A percentile compares a stretch with the other conserved stretches of the same genome.
Evolutionary conservation across 129 eudicot species (phyloP).

Genomic region (Tagetes patula): DNA sequence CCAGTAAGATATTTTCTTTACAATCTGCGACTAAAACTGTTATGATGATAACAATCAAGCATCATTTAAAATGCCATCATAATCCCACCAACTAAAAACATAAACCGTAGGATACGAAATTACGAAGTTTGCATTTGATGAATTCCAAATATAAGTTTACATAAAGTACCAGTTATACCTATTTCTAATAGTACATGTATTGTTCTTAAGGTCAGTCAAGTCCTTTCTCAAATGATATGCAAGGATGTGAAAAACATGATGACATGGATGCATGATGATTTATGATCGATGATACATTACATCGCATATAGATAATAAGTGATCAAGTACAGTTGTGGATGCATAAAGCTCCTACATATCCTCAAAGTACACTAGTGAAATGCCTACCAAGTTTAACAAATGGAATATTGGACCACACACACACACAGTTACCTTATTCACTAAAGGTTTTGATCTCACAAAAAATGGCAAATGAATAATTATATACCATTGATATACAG

Average conservation of each 20-base stretch:
- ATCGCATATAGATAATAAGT: slow-evolving; percentile 11
- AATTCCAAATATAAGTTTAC: slow-evolving; percentile 14
- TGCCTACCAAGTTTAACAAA: slow-evolving; percentile 17
- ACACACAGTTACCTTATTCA: slow-evolving; percentile 5
- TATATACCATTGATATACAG: slow-evolving; percentile 9
- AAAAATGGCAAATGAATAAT: slow-evolving; percentile 12
- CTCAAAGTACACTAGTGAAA: slow-evolving; percentile 26
- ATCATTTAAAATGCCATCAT: neutral
- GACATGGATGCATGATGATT: slow-evolving; percentile 11
- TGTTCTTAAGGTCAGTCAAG: neutral
- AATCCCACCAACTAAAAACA: neutral
- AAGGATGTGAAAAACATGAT: slow-evolving; percentile 26
- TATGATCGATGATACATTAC: neutral
- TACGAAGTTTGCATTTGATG: slow-evolving; percentile 8
- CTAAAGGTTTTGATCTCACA: neutral
- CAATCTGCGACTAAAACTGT: too few relatives aligned
- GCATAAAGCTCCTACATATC: slow-evolving; percentile 26
- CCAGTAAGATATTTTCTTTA: too few relatives aligned
- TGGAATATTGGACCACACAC: slow-evolving; percentile 32
- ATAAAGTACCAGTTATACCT: slow-evolving; percentile 14
- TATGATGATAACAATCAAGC: neutral
- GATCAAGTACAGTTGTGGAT: slow-evolving; percentile 12
- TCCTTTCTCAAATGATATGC: slow-evolving; percentile 17
- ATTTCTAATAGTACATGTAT: slow-evolving; percentile 14
- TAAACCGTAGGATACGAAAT: neutral